phyloP scores from a whole-genome alignment of 331 rosid species.

The Cydonia oblonga region DNA sequence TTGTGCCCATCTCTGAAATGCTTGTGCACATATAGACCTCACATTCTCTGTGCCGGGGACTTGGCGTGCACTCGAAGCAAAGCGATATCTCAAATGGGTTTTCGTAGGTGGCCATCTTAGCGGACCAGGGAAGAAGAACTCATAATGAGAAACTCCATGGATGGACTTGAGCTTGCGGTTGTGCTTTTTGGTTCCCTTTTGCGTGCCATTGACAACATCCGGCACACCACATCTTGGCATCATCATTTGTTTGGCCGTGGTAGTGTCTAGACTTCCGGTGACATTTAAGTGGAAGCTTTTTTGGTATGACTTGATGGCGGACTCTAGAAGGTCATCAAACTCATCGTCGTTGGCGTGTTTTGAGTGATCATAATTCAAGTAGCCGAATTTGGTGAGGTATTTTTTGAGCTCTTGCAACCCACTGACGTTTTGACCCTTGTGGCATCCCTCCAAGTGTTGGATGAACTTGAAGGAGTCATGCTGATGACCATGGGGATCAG shows the following conservation, averaged over 20 bases:
- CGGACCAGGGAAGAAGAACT: not conserved
- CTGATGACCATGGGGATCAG: not conserved
- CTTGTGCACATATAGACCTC: constrained; percentile 5
- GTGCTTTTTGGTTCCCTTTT: not conserved
- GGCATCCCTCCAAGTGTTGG: not conserved
- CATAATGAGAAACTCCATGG: not conserved
- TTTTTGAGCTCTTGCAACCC: constrained; percentile 2
- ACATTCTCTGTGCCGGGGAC: not conserved
- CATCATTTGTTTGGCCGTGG: not conserved
- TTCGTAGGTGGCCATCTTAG: not conserved
- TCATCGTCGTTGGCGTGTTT: not conserved
- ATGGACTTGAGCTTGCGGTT: not conserved
- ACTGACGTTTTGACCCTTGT: not conserved
- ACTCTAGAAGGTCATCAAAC: not conserved
- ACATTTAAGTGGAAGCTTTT: not conserved
- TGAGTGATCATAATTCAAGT: not conserved
- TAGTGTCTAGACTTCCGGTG: not conserved
- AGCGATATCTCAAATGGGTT: not conserved
- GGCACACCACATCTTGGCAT: constrained; percentile 2
- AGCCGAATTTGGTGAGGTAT: constrained; percentile 1
- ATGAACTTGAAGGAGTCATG: not conserved
- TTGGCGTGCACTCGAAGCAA: not conserved
- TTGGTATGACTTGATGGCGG: not conserved
- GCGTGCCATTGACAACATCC: not conserved
- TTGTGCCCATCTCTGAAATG: constrained; percentile 8